Evolutionary conservation across 2,329 filamentous ascomycete genomes (phyloP), one percentile per base, ranked within the genome.

Genomic region (Exophiala viscosa): DNA sequence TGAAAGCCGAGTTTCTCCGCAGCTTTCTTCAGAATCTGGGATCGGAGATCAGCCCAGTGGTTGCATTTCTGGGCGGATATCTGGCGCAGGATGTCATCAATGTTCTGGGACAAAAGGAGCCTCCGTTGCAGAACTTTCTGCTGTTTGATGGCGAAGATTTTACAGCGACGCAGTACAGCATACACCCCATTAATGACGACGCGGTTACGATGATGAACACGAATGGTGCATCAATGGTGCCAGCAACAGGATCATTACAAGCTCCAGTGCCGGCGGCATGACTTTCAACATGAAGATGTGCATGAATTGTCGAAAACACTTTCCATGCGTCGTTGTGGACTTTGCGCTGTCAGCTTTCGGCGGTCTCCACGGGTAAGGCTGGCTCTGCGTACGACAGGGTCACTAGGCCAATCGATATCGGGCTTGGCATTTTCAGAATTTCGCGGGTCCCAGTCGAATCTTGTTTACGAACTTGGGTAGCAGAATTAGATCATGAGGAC

Each of bases 71-170:
- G 9, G 93, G 93, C 44, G 93, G 91, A 8, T 84, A 91, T 68
- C 79, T 99, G 13, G 90, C 92, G 1, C 93, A 99, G 72, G 93
- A 99, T 67, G 90, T 96, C 46, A 97, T 99, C 73, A 97, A 97
- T 65, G 91, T 96, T 31, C 80, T 97, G 5, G 90, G 91, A 44
- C 84, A 88, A 67, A 84, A 87, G 36, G 90, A 97, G 73, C 93
- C 96, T 70, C 93, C 93, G 1, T 87, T 99, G 38, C 93, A 99
- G 73, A 99, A 99, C 69, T 83, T 96, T 68, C 81, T 96, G 45
- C 76, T 97, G 15, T 96, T 97, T 64, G 90, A 97, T 68, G 91
- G 91, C 11, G 87, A 89, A 62, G 81, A 79, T 41, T 87, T 88
- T 70, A 82, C 88, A 60, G 88, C 87, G 0, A 84, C 84, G 1